A percentile compares a stretch with the other conserved stretches of the same genome.
phyloP scores from a whole-genome alignment of 2,329 filamentous ascomycete species.

The Epichloe sibirici region DNA sequence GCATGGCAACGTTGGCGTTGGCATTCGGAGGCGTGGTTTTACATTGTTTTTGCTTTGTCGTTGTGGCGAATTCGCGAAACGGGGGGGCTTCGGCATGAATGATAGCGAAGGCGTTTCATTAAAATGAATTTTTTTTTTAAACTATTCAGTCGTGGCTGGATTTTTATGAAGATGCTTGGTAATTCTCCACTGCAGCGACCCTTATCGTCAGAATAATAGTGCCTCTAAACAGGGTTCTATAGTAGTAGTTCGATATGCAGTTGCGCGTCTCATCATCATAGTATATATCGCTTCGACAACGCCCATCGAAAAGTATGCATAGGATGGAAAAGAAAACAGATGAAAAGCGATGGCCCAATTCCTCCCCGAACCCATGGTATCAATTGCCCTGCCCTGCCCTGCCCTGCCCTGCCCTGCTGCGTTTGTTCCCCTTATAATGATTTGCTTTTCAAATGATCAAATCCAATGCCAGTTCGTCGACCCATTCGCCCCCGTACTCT shows the following conservation, averaged over 20 bases:
- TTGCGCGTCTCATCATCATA: no score
- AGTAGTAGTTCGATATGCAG: no score
- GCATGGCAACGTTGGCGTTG: background rate
- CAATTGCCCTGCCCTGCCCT: background rate
- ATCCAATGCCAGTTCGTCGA: conserved; percentile 24
- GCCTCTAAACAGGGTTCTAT: no score
- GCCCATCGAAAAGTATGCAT: no score
- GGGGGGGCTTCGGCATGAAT: background rate
- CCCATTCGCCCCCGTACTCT: conserved; percentile 26
- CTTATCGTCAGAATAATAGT: no score
- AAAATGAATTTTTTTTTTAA: background rate
- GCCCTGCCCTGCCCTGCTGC: no score
- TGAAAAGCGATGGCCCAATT: background rate
- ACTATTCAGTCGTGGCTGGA: no score
- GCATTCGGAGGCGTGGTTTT: background rate
- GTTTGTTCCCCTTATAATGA: background rate
- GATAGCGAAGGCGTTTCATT: background rate
- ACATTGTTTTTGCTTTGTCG: background rate
- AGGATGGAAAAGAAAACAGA: background rate
- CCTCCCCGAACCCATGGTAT: background rate
- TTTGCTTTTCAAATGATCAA: conserved; percentile 10
- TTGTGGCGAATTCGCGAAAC: background rate
- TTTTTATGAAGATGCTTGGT: no score
- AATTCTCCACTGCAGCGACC: no score
- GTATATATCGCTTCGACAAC: no score